Evolutionary conservation across 768 basidiomycete genomes (phyloP).

Genomic region (Boletus bicolor): DNA sequence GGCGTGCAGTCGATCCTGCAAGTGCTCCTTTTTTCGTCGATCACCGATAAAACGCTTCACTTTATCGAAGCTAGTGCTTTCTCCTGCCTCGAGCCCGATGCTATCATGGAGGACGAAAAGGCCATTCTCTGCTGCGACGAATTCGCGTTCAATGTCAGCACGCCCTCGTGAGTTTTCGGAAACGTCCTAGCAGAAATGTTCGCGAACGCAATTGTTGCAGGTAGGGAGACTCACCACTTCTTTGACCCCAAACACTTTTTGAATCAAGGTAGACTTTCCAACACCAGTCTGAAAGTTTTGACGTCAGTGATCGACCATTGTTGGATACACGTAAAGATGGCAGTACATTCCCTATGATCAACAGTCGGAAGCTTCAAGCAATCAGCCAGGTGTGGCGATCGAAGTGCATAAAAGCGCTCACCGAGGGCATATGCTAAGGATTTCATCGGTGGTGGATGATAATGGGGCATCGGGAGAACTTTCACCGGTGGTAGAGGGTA

Average conservation of each 20-base stretch:
- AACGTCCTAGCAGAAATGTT: not conserved
- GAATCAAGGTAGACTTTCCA: not conserved
- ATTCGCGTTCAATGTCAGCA: not conserved
- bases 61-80: not conserved
- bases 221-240: not conserved
- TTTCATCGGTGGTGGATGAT: not conserved
- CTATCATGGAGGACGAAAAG: not conserved
- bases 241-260: not conserved
- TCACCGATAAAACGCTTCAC: not conserved
- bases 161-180: not conserved
- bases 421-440: not conserved
- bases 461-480: not conserved
- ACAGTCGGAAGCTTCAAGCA: not conserved
- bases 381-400: not conserved
- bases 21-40: not conserved
- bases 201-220: too few species aligned
- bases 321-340: not conserved
- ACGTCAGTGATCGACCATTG: not conserved
- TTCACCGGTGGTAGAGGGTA: not conserved
- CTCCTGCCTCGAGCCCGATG: not conserved
- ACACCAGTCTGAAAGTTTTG: not conserved
- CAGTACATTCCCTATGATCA: not conserved
- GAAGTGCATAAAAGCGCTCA: not conserved
- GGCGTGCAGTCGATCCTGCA: not conserved
- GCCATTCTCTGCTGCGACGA: not conserved